Conservation (phyloP, 345 rosid species). For the Kandelia obovata region DNA sequence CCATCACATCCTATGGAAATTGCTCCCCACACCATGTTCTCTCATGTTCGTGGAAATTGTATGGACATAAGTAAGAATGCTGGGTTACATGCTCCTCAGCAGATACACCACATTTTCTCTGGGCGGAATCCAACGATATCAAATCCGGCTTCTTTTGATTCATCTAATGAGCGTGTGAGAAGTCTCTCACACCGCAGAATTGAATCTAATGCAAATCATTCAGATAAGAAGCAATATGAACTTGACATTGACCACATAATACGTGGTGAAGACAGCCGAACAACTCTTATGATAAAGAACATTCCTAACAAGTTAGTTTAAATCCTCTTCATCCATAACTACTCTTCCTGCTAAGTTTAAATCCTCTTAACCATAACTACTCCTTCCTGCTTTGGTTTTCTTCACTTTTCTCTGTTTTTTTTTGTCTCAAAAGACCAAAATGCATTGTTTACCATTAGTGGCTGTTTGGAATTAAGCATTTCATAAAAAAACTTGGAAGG, state of each 20-base stretch:
- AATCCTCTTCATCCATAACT: not conserved
- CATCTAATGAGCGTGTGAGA: constrained; percentile 70
- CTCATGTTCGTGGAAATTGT: constrained; percentile 59
- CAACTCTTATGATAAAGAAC: constrained; percentile 93
- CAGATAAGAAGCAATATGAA: constrained; percentile 81
- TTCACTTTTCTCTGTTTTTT: not conserved
- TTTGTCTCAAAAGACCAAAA: not conserved
- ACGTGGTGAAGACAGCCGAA: constrained; percentile 76
- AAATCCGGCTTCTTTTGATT: constrained; percentile 52
- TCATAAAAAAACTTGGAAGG: too few relatives aligned
- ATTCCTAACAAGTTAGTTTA: constrained; percentile 85
- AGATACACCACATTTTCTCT: constrained; percentile 69
- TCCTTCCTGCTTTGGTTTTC: not conserved
- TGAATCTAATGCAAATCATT: constrained; percentile 55
- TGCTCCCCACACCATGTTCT: constrained; percentile 53
- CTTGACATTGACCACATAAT: constrained; percentile 80
- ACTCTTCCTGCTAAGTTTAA: constrained; percentile 6
- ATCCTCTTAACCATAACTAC: not conserved
- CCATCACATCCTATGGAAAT: constrained; percentile 66
- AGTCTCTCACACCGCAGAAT: constrained; percentile 57
- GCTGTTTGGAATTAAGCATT: not conserved
- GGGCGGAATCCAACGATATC: constrained; percentile 64
- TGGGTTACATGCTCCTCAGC: constrained; percentile 64
- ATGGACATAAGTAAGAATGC: constrained; percentile 54
- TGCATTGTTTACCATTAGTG: too few relatives aligned